Conservation (phyloP, 441 rosid species). For the Adansonia grandidieri region DNA sequence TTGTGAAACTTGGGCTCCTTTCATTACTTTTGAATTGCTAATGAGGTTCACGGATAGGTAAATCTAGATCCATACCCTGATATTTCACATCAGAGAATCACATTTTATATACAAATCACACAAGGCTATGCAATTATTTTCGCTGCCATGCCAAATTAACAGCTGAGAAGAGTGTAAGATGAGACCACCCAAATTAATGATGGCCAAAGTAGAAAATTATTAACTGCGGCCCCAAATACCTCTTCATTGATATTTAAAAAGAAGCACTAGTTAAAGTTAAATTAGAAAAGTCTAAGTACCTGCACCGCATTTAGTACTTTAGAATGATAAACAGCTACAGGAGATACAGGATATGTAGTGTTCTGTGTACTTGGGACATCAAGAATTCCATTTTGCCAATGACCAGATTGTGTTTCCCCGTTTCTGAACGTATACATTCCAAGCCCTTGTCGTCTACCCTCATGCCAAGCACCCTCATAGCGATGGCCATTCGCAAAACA, state of each 20-base stretch:
- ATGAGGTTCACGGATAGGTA: background rate
- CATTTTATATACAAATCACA: background rate
- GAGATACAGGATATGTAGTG: constrained; percentile 52
- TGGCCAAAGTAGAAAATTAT: background rate
- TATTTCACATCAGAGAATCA: background rate
- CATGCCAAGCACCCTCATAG: constrained; percentile 87
- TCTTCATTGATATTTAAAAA: background rate
- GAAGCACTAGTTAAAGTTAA: background rate
- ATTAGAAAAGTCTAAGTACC: constrained; percentile 39
- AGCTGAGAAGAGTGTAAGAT: too few relatives aligned
- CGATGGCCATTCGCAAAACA: constrained; percentile 70
- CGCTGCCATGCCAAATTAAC: background rate
- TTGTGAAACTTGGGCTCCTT: background rate
- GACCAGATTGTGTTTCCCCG: constrained; percentile 91
- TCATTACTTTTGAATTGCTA: constrained; percentile 1
- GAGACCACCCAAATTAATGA: too few relatives aligned
- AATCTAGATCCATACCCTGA: background rate
- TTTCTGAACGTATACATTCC: constrained; percentile 89
- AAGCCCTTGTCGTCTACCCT: constrained; percentile 87
- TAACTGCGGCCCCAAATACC: background rate
- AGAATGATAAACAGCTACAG: constrained; percentile 80
- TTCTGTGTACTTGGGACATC: constrained; percentile 78
- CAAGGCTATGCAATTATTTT: background rate
- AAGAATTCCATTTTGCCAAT: constrained; percentile 83
- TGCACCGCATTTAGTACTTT: constrained; percentile 85